Percentiles rank a stretch among this genome's conserved stretches.
These are phyloP conservation scores for Fusarium miscanthi DNA, from an alignment of 2,329 filamentous ascomycete genomes.

Conservation along the genomic window DNA sequence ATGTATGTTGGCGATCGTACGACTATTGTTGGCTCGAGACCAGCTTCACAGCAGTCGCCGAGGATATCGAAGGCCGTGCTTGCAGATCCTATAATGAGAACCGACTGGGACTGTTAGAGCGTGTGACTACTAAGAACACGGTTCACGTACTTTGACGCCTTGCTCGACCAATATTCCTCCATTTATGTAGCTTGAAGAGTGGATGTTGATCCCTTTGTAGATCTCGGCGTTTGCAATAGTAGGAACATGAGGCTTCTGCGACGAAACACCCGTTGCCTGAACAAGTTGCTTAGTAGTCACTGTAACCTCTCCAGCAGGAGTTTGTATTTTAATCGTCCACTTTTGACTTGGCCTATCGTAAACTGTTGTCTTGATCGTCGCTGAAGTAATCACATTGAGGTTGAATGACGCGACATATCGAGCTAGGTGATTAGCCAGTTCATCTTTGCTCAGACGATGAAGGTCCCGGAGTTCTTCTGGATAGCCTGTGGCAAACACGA, in stretches of 20 bases:
- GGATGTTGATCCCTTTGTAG: conserved; percentile 24
- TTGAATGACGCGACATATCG: conserved; percentile 10
- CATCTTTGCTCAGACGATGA: conserved; percentile 28
- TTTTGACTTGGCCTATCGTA: background rate
- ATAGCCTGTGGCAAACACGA: background rate
- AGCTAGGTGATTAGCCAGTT: conserved; percentile 18
- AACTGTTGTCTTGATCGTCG: background rate
- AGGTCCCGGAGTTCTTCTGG: conserved; percentile 1
- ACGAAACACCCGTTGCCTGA: conserved; percentile 29
- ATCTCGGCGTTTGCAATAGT: background rate
- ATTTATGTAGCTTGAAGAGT: conserved; percentile 22
- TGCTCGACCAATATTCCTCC: background rate
- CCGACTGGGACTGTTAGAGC: conserved; percentile 10
- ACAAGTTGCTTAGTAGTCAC: conserved; percentile 16
- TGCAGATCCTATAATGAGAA: conserved; percentile 27
- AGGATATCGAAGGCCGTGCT: conserved; percentile 34
- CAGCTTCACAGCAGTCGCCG: conserved; percentile 12
- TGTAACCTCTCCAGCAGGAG: background rate
- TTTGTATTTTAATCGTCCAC: conserved; percentile 13
- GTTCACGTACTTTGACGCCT: conserved; percentile 11
- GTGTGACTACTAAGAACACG: rapidly evolving
- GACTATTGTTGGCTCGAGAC: conserved; percentile 4
- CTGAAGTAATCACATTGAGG: conserved; percentile 23
- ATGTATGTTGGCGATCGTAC: conserved; percentile 34
- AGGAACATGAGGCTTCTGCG: conserved; percentile 21